phyloP scores from a whole-genome alignment of 169 alveolate genomes.

The Cyclospora cayetanensis region DNA sequence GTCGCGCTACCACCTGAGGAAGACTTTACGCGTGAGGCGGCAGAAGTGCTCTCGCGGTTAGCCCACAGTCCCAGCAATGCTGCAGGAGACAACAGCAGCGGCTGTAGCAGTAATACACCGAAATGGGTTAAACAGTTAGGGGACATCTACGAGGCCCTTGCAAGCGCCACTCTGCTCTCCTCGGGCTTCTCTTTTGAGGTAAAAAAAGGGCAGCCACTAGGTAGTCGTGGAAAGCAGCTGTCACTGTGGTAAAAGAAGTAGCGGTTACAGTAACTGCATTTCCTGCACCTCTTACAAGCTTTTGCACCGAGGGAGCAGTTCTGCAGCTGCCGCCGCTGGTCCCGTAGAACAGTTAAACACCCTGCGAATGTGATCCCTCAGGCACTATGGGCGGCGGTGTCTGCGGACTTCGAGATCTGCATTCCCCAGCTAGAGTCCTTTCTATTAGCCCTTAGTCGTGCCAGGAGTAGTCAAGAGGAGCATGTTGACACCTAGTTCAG shows the following conservation, averaged over 20 bases:
- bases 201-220: background rate
- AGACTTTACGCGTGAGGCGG: background rate
- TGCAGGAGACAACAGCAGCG: background rate
- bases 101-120: background rate
- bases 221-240: no score
- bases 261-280: background rate
- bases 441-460: background rate
- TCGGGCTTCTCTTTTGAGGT: conserved; percentile 5
- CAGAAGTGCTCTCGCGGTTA: background rate
- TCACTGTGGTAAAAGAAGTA: background rate
- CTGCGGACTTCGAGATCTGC: conserved; percentile 2
- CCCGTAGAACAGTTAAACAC: background rate
- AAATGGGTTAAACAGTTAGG: background rate
- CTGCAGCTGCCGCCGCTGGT: background rate
- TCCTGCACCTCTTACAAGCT: background rate
- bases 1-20: background rate
- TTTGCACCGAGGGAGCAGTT: background rate
- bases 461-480: background rate
- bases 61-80: background rate
- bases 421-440: background rate
- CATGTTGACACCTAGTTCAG: background rate
- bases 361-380: background rate
- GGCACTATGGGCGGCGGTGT: conserved; percentile 15
- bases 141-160: conserved; percentile 30
- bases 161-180: background rate